Evolutionary conservation across 495 filamentous ascomycete genomes (phyloP).

Genomic region (Tricharina praecox): DNA sequence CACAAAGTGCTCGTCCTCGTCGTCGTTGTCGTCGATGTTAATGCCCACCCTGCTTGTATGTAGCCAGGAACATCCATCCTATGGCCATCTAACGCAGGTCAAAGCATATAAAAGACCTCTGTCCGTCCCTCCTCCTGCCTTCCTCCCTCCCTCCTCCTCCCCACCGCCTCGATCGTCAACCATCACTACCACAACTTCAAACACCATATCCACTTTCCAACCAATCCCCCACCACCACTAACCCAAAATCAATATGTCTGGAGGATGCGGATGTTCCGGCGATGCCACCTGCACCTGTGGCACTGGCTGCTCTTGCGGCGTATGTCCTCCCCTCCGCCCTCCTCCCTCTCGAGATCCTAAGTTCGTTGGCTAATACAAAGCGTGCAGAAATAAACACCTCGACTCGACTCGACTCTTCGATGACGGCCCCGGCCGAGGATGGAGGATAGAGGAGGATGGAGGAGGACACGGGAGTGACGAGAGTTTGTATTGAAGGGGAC

Average conservation of each 20-base stretch:
- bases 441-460: too few species aligned
- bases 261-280: conserved; percentile 2
- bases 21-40: background rate
- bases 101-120: too few species aligned
- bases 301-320: background rate
- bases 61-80: background rate
- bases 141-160: background rate
- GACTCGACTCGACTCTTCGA: too few species aligned
- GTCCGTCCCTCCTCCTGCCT: too few species aligned
- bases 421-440: too few species aligned
- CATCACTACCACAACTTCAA: background rate
- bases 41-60: background rate
- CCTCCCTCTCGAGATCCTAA: background rate
- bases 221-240: background rate
- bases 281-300: background rate
- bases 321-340: background rate
- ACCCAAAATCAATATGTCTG: conserved; percentile 3
- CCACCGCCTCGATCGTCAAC: background rate
- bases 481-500: too few species aligned
- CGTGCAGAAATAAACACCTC: too few species aligned
- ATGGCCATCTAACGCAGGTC: too few species aligned
- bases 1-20: too few species aligned
- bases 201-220: background rate
- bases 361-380: too few species aligned
- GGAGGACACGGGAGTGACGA: too few species aligned